A percentile compares a stretch with the other conserved stretches of the same genome.
phyloP scores from a whole-genome alignment of 139 green algal species.

The Eudorina sp. region DNA sequence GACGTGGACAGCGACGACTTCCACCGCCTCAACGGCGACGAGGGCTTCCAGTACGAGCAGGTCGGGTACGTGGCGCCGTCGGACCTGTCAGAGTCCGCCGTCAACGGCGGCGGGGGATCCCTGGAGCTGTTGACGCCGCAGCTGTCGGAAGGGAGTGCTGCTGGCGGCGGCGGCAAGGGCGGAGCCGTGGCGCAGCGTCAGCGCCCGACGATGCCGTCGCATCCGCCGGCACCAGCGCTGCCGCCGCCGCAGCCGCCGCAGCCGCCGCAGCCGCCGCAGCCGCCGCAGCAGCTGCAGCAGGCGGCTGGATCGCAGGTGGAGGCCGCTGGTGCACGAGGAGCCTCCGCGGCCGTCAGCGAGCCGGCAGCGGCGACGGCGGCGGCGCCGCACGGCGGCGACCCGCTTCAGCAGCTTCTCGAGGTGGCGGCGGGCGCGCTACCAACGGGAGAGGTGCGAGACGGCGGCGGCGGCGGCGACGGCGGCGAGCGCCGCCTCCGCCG shows the following conservation, averaged over 20 bases:
- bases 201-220: too few species aligned
- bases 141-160: too few species aligned
- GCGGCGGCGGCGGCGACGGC: not conserved
- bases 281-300: not conserved
- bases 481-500: not conserved
- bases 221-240: not conserved
- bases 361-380: not conserved
- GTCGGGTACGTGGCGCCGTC: conserved; percentile 40
- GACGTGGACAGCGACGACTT: conserved; percentile 27
- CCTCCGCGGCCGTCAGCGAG: too few species aligned
- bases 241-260: not conserved
- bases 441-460: not conserved
- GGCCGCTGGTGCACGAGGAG: not conserved
- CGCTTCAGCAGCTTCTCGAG: not conserved
- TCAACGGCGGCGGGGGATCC: too few species aligned
- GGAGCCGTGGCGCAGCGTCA: too few species aligned
- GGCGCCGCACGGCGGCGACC: not conserved
- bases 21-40: not conserved
- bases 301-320: not conserved
- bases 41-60: conserved; percentile 19
- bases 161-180: too few species aligned
- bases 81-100: not conserved
- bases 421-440: not conserved
- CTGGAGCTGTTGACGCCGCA: not conserved
- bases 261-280: not conserved